Base-by-base conservation (phyloP, 257 asterid genomes). In the Solanum lignicaule region DNA sequence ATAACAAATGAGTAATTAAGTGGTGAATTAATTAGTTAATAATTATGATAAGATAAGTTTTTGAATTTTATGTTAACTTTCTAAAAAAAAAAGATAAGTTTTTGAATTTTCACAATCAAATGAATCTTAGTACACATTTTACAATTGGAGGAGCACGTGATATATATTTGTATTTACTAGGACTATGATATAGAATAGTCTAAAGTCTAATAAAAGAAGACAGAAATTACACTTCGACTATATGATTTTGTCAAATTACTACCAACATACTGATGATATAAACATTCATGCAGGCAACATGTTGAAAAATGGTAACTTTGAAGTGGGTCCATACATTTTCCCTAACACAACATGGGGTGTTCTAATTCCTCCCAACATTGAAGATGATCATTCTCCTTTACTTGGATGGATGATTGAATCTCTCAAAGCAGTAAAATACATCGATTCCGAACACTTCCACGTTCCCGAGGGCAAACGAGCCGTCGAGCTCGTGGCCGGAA, bases 391-490 rank as follows among this genome's bases (percentile, higher is more conserved):
- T 36, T 88, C 88, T 25, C 90, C 88, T 3, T 83, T 88, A 23
- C 90, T 87, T 0, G 90, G 90, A 36, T 88, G 90, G 90, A 73
- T 88, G 31, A 75, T 88, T 31, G 90, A 88, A 32, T 88, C 90
- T 25, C 90, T 88, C 72, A 88, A 88, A 52, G 90, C 90, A 6
- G 90, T 88, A 18, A 88, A 88, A 43, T 88, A 84, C 90, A 85
- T 88, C 3, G 90, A 88, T 7, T 71, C 90, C 0, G 74, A 78
- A 35, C 90, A 88, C 84, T 88, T 88, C 88, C 79, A 39, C 52
- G 85, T 88, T 9, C 90, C 90, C 6, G 21, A 31, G 9, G 90
- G 90, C 25, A 71, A 58, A 3, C 76, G 58, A 20, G 90, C 90
- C 1, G 21, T 88, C 33, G 88, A 88, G 48, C 52, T 88, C 8